Evolutionary conservation across 768 basidiomycete species (phyloP).

Genomic region (Termitomyces sp.): DNA sequence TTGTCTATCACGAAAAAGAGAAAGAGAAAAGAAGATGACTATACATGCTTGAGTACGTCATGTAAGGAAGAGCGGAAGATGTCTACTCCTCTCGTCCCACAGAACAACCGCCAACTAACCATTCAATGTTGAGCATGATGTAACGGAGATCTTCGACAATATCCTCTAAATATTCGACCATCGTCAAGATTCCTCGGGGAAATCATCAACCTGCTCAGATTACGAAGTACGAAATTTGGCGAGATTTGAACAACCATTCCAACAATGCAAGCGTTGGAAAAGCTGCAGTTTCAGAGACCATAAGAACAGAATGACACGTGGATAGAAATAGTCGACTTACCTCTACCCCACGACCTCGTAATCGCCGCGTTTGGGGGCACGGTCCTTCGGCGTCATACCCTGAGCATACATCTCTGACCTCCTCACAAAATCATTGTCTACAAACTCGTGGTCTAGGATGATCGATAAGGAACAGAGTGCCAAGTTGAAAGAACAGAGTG

Average conservation of each 20-base stretch:
- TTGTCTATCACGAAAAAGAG: not conserved
- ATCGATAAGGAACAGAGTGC: no score
- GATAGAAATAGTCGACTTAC: not conserved
- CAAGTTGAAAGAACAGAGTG: no score
- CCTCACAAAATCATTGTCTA: slow-evolving; percentile 10
- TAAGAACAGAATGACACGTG: not conserved
- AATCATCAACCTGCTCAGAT: not conserved
- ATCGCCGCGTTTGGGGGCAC: slow-evolving; percentile 21
- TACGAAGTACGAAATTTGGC: not conserved
- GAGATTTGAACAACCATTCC: not conserved
- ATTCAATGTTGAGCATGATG: not conserved
- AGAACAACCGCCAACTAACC: not conserved
- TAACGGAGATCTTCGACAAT: not conserved
- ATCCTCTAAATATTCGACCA: not conserved
- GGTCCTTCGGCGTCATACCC: slow-evolving; percentile 24
- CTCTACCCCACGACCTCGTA: slow-evolving; percentile 28
- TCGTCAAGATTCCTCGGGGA: not conserved
- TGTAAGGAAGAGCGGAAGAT: not conserved
- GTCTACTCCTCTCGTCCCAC: not conserved
- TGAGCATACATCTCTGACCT: slow-evolving; percentile 1
- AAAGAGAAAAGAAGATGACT: not conserved
- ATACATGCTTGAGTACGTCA: not conserved
- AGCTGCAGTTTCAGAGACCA: not conserved
- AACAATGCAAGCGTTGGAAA: not conserved
- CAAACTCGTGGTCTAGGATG: slow-evolving; percentile 17